A percentile compares a stretch with the other conserved stretches of the same genome.
Conservation (phyloP, 2,329 filamentous ascomycete species). For the Sporothrix phasma region DNA sequence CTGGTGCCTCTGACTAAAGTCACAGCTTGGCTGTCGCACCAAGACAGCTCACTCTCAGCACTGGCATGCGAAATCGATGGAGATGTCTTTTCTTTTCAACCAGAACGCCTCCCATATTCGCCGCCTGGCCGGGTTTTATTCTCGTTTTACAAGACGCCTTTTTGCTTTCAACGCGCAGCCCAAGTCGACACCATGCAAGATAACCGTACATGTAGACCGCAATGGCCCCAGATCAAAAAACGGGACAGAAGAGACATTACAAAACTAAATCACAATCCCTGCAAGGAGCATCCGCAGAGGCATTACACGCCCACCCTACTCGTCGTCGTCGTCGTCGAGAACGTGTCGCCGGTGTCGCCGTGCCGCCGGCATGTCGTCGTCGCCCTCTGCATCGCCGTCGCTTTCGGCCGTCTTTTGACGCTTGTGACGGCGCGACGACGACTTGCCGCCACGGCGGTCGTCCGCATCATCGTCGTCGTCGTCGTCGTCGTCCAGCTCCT, state of each 20-base stretch:
- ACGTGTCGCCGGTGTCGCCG: slow-evolving; percentile 45
- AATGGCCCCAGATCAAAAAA: not conserved
- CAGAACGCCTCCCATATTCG: not conserved
- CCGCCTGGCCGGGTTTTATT: not conserved
- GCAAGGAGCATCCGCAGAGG: no score
- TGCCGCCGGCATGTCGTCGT: slow-evolving; percentile 36
- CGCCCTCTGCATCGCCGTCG: slow-evolving; percentile 43
- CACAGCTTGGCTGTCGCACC: no score
- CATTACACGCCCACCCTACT: slow-evolving; percentile 13
- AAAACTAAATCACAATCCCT: not conserved
- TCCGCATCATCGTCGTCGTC: slow-evolving; percentile 33
- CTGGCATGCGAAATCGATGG: not conserved
- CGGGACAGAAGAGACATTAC: not conserved
- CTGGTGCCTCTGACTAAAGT: no score
- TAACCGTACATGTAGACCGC: not conserved
- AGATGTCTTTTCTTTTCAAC: no score
- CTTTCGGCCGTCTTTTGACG: slow-evolving; percentile 41
- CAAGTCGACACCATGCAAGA: not conserved
- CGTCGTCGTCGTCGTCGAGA: slow-evolving; percentile 51
- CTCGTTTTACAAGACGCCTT: not conserved
- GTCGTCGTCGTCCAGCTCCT: slow-evolving; percentile 44
- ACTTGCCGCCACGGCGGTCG: slow-evolving; percentile 45
- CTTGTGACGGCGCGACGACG: slow-evolving; percentile 36
- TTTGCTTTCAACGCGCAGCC: not conserved
- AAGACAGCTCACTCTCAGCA: not conserved